These are phyloP conservation scores for Starmerella khaoyaiensis DNA, from an alignment of 805 yeast species.

Conservation along the genomic window DNA sequence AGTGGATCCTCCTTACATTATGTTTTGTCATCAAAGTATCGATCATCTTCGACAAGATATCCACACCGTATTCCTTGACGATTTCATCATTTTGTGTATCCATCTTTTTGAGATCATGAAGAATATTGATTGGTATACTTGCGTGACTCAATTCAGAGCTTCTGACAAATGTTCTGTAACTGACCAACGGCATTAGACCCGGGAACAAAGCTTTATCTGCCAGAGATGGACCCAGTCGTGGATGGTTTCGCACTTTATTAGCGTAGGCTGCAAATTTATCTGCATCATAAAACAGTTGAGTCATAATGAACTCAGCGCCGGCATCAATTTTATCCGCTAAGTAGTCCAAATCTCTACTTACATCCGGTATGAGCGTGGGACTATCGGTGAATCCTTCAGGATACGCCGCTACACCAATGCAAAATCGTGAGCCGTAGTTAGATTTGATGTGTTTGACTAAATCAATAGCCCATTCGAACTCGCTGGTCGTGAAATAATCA, in stretches of 20 bases:
- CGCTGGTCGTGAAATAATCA: constrained; percentile 36
- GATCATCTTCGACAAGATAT: constrained; percentile 64
- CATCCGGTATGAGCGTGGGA: constrained; percentile 54
- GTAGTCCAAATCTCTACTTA: constrained; percentile 58
- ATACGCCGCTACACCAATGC: constrained; percentile 94
- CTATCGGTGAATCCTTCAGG: constrained; percentile 97
- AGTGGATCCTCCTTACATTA: constrained; percentile 71
- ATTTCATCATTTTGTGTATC: constrained; percentile 86
- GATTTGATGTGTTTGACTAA: constrained; percentile 62
- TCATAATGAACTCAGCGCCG: constrained; percentile 87
- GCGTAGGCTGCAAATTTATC: constrained; percentile 72
- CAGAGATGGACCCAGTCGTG: constrained; percentile 43
- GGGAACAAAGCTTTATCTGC: constrained; percentile 78
- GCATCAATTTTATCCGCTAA: constrained; percentile 77
- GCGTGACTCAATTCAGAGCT: constrained; percentile 90
- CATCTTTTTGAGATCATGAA: constrained; percentile 43
- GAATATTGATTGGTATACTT: constrained; percentile 59
- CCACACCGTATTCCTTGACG: constrained; percentile 76
- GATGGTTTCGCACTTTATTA: constrained; percentile 41
- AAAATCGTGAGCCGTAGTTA: constrained; percentile 66
- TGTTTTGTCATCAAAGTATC: constrained; percentile 50
- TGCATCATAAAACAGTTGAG: constrained; percentile 86
- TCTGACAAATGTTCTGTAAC: constrained; percentile 80
- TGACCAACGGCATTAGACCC: constrained; percentile 95
- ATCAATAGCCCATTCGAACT: constrained; percentile 50